phyloP scores from a whole-genome alignment of 495 filamentous ascomycete species.

The Cenococcum geophilum region DNA sequence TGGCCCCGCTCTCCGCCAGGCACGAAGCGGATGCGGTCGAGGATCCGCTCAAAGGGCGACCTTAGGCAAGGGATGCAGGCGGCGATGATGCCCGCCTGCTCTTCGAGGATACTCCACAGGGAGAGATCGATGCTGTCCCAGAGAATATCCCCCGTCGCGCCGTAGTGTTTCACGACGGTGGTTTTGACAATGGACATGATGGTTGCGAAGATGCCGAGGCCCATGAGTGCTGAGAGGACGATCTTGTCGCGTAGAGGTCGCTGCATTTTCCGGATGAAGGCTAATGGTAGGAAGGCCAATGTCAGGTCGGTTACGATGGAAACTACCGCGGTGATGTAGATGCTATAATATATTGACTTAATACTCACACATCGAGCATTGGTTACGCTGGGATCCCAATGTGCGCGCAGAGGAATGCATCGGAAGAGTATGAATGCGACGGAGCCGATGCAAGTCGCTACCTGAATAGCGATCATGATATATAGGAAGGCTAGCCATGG shows the following conservation, averaged over 20 bases:
- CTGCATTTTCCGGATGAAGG: slow-evolving; percentile 34
- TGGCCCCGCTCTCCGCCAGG: not conserved
- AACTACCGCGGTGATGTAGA: slow-evolving; percentile 31
- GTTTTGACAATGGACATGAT: slow-evolving; percentile 34
- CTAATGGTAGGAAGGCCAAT: slow-evolving; percentile 35
- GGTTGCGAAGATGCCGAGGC: slow-evolving; percentile 34
- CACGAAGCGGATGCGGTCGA: slow-evolving; percentile 15
- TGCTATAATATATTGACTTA: slow-evolving; percentile 10
- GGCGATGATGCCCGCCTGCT: slow-evolving; percentile 33
- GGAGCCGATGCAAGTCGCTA: slow-evolving; percentile 26
- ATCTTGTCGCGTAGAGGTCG: slow-evolving; percentile 35
- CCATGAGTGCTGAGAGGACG: slow-evolving; percentile 34
- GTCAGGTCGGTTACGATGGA: slow-evolving; percentile 35
- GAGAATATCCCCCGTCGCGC: slow-evolving; percentile 25
- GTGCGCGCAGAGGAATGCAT: slow-evolving; percentile 31
- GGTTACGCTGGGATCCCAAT: slow-evolving; percentile 31
- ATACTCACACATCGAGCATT: slow-evolving; percentile 27
- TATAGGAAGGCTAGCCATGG: slow-evolving; percentile 31
- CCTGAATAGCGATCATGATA: slow-evolving; percentile 27
- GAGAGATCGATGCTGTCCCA: slow-evolving; percentile 31
- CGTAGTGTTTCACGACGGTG: slow-evolving; percentile 28
- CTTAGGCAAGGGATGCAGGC: slow-evolving; percentile 34
- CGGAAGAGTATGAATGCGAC: slow-evolving; percentile 30
- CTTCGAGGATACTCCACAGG: slow-evolving; percentile 33
- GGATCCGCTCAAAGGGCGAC: slow-evolving; percentile 30